A percentile compares a stretch with the other conserved stretches of the same genome.
phyloP scores from a whole-genome alignment of 306 rosid species.

The Acacia confusa region DNA sequence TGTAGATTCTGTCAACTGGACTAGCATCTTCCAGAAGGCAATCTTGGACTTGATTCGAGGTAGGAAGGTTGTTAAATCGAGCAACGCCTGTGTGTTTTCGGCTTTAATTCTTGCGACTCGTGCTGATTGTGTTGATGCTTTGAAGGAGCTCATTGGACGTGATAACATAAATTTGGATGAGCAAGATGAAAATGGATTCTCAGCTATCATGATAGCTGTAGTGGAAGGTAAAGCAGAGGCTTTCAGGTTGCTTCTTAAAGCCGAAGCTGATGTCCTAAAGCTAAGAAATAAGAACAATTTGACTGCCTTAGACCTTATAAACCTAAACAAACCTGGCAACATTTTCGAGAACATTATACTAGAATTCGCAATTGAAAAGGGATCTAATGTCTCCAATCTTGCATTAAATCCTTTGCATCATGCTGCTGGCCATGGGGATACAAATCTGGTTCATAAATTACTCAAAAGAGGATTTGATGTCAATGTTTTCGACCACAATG shows the following conservation, averaged over 20 bases:
- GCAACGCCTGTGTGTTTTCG: constrained; percentile 42
- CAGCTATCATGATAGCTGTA: constrained; percentile 65
- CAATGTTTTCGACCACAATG: constrained; percentile 43
- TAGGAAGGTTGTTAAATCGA: constrained; percentile 44
- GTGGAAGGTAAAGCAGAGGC: constrained; percentile 43
- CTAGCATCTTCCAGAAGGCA: constrained; percentile 35
- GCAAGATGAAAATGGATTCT: constrained; percentile 58
- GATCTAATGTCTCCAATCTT: neutral
- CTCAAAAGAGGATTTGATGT: constrained; percentile 41
- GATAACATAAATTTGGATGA: constrained; percentile 38
- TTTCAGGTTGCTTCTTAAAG: constrained; percentile 49
- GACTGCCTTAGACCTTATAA: constrained; percentile 44
- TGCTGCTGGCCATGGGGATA: constrained; percentile 46
- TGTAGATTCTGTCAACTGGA: constrained; percentile 46
- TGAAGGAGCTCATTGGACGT: constrained; percentile 48
- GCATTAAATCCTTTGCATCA: constrained; percentile 45
- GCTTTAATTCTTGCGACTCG: constrained; percentile 45
- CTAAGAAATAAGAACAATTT: constrained; percentile 48
- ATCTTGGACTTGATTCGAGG: constrained; percentile 39
- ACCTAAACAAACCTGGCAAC: constrained; percentile 35
- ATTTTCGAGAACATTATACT: constrained; percentile 45
- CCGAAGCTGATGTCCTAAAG: constrained; percentile 50
- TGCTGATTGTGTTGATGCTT: constrained; percentile 42
- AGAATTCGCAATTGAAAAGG: constrained; percentile 36
- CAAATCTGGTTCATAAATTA: constrained; percentile 30